phyloP scores from a whole-genome alignment of 2,329 filamentous ascomycete genomes.

The Calonectria ilicicola region DNA sequence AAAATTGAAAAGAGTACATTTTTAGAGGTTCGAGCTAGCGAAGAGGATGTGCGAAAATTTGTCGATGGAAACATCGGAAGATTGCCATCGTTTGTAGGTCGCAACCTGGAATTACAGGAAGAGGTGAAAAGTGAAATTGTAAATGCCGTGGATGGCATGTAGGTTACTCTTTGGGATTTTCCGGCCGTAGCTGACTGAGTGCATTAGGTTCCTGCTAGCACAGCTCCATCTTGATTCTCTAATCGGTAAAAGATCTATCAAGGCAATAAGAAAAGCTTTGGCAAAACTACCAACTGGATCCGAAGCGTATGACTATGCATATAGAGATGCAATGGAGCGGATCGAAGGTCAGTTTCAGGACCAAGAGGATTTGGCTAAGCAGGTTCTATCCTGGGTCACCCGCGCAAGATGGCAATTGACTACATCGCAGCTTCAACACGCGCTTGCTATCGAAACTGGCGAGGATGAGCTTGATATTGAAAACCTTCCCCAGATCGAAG shows the following conservation, averaged over 20 bases:
- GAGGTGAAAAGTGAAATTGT: constrained; percentile 13
- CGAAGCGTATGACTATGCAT: background rate
- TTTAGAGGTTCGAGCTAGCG: constrained; percentile 21
- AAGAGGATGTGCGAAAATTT: constrained; percentile 23
- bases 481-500: constrained; percentile 46
- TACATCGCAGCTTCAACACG: constrained; percentile 52
- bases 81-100: constrained; percentile 1
- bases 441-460: constrained; percentile 50
- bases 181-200: background rate
- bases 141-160: constrained; percentile 2
- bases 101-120: constrained; percentile 2
- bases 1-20: background rate
- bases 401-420: constrained; percentile 48
- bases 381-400: constrained; percentile 53
- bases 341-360: constrained; percentile 49
- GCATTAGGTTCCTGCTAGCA: background rate
- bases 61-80: background rate
- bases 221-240: background rate
- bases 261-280: background rate
- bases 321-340: background rate
- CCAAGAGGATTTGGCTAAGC: constrained; percentile 47
- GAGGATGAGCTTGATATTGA: constrained; percentile 46
- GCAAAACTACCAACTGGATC: background rate
- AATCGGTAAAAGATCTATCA: background rate
- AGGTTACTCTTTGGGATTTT: background rate